Conservation (phyloP, 257 asterid species). For the Przewalskia tangutica region DNA sequence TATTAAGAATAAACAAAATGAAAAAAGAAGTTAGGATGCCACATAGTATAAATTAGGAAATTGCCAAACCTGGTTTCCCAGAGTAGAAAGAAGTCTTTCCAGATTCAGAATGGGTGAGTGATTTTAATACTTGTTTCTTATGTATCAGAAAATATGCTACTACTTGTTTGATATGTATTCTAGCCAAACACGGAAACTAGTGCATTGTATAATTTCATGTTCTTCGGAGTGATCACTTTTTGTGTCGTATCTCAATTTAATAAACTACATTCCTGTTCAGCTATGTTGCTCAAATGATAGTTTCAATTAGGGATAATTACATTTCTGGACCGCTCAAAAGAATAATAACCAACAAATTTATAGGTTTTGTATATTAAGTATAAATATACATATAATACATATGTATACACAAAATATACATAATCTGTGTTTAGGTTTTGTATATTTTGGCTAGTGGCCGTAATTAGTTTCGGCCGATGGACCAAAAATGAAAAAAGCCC, state of each 20-base stretch:
- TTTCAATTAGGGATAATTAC: too few species aligned
- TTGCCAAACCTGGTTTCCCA: background rate
- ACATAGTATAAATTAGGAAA: background rate
- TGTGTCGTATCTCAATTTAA: background rate
- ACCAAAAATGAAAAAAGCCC: too few species aligned
- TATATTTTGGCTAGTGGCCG: too few species aligned
- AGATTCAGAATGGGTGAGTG: background rate
- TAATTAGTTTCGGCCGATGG: too few species aligned
- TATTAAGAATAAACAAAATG: slow-evolving; percentile 21
- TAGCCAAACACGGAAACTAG: background rate
- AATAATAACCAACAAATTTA: too few species aligned
- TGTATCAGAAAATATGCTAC: background rate
- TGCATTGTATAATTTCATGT: background rate
- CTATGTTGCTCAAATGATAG: background rate
- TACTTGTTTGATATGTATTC: background rate
- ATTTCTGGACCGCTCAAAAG: too few species aligned
- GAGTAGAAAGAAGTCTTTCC: background rate
- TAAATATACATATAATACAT: too few species aligned
- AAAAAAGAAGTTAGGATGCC: background rate
- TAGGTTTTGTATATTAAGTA: too few species aligned
- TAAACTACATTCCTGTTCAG: background rate
- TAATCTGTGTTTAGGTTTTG: too few species aligned
- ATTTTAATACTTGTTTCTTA: background rate
- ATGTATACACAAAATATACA: too few species aligned
- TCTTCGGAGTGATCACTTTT: background rate